Base-by-base conservation (phyloP, 805 yeast genomes). In the Blastobotrys peoriensis region DNA sequence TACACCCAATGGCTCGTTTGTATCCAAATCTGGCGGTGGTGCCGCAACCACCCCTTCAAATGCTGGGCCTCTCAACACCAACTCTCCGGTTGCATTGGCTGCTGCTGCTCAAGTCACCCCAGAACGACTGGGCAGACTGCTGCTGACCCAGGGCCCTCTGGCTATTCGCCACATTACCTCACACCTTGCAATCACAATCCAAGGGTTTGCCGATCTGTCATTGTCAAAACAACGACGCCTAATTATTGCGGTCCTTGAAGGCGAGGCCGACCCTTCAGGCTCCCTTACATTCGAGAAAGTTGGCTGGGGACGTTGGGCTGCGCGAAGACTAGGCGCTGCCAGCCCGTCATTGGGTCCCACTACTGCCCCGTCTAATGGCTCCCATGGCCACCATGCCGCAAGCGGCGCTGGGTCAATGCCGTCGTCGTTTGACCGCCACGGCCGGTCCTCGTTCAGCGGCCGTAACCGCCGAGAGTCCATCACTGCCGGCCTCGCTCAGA, bases 221-320 rank as follows among this genome's bases (percentile, higher is more conserved):
- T 71, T 87, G 17, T 85, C 95, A 8, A 89, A 89, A 59, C 96
- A 89, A 65, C 75, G 97, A 59, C 72, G 97, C 48, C 73, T 89
- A 46, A 89, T 89, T 23, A 89, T 89, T 82, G 79, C 88, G 10
- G 93, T 89, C 33, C 74, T 89, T 65, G 96, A 87, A 55, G 75
- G 77, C 51, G 83, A 85, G 6, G 53, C 54, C 20, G 86, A 79
- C 56, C 53, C 71, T 1, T 68, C 63, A 35, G 81, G 77, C 45
- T 73, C 74, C 46, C 61, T 61, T 4, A 46, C 47, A 21, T 89
- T 89, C 66, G 95, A 87, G 58, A 89, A 89, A 66, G 87, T 89
- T 25, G 96, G 97, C 18, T 89, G 98, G 98, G 98, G 98, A 48
- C 94, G 89, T 62, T 89, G 98, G 98, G 84, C 84, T 19, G 94